Conservation (phyloP, 2,329 filamentous ascomycete genomes). For the Didymella glomerata region DNA sequence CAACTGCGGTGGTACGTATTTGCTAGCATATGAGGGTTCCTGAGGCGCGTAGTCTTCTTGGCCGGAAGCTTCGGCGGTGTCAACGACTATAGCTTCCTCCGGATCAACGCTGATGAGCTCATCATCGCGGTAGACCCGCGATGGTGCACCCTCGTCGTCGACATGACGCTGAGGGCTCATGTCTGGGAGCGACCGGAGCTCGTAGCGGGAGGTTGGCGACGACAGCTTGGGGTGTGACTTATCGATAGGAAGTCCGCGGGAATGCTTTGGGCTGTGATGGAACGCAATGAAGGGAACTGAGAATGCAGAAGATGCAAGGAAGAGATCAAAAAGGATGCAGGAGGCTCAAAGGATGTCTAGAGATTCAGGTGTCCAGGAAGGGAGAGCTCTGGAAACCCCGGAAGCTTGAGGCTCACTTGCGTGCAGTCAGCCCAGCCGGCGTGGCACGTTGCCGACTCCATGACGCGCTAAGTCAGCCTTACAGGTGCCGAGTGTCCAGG, state of each 20-base stretch:
- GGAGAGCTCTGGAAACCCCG: slow-evolving; percentile 8
- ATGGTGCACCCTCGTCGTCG: slow-evolving; percentile 41
- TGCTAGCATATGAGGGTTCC: slow-evolving; percentile 34
- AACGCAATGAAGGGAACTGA: not conserved
- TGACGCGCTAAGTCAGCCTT: slow-evolving; percentile 17
- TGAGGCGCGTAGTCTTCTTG: slow-evolving; percentile 34
- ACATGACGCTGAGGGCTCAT: slow-evolving; percentile 35
- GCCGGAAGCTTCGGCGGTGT: slow-evolving; percentile 44
- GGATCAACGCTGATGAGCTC: slow-evolving; percentile 36
- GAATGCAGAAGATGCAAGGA: not conserved
- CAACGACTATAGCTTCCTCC: slow-evolving; percentile 38
- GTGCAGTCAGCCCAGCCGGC: slow-evolving; percentile 7
- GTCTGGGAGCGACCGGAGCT: slow-evolving; percentile 39
- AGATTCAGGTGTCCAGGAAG: slow-evolving; percentile 1
- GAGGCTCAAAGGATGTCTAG: not conserved
- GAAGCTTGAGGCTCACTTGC: slow-evolving; percentile 20
- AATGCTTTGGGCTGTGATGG: not conserved
- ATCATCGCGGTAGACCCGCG: slow-evolving; percentile 45
- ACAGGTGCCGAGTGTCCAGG: slow-evolving; percentile 2
- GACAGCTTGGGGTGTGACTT: slow-evolving; percentile 33
- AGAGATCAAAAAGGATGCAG: not conserved
- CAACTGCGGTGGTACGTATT: slow-evolving; percentile 64
- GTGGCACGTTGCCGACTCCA: slow-evolving; percentile 12
- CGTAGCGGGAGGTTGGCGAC: slow-evolving; percentile 45
- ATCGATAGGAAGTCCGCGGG: slow-evolving; percentile 27